These are phyloP conservation scores for Coniochaeta sp. DNA, from an alignment of 2,329 filamentous ascomycete genomes.

Conservation along the genomic window DNA sequence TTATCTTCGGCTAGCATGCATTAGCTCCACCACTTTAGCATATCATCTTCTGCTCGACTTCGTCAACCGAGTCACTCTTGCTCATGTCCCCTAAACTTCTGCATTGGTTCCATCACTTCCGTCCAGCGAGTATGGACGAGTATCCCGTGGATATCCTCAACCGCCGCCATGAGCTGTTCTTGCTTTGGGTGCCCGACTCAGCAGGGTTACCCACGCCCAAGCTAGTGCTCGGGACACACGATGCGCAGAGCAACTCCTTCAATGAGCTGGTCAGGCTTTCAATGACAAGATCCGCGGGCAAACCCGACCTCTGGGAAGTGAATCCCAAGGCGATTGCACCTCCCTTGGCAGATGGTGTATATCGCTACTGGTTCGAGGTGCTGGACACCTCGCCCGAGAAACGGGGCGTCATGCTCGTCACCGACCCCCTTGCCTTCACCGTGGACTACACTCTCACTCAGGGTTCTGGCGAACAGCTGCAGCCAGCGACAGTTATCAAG, in stretches of 20 bases:
- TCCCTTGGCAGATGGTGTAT: conserved; percentile 7
- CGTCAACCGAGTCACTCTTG: not conserved
- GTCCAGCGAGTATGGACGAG: not conserved
- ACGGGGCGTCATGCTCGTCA: conserved; percentile 5
- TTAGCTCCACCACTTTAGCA: not conserved
- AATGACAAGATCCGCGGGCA: conserved; percentile 31
- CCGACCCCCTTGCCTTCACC: conserved; percentile 15
- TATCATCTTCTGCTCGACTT: not conserved
- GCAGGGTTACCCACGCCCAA: conserved; percentile 2
- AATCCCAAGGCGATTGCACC: conserved; percentile 12
- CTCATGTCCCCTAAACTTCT: not conserved
- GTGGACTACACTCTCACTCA: conserved; percentile 12
- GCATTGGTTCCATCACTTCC: not conserved
- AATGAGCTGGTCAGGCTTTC: conserved; percentile 11
- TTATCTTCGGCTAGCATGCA: not conserved
- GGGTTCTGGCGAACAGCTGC: conserved; percentile 4
- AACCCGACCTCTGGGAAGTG: conserved; percentile 34
- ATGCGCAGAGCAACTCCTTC: conserved; percentile 2
- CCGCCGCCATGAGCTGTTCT: conserved; percentile 9
- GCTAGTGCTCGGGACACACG: conserved; percentile 10
- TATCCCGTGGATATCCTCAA: conserved; percentile 8
- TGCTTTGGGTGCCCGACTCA: conserved; percentile 14
- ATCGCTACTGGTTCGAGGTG: conserved; percentile 15
- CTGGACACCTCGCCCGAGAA: conserved; percentile 7
- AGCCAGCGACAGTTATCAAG: conserved; percentile 15